Evolutionary conservation across 305 asterid genomes (phyloP).

Genomic region (Rubia peregrina): DNA sequence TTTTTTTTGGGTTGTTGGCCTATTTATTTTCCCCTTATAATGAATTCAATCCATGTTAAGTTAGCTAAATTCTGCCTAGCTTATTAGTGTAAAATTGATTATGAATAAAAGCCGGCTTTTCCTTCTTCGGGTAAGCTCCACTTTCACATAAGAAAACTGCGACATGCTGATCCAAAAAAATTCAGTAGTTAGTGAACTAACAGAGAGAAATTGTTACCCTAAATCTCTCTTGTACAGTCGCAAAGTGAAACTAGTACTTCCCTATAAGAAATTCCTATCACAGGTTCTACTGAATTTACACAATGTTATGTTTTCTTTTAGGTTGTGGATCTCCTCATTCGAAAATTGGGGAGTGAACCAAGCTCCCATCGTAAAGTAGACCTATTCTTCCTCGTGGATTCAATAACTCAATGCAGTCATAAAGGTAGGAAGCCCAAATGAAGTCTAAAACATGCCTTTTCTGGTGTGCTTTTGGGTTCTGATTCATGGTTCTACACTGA

Average conservation of each 20-base stretch:
- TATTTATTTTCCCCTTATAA: neutral
- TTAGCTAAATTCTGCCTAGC: neutral
- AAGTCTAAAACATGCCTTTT: neutral
- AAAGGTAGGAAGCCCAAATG: conserved; percentile 45
- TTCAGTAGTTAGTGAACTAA: neutral
- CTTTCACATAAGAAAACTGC: neutral
- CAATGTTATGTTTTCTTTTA: conserved; percentile 16
- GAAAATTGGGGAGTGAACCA: conserved; percentile 66
- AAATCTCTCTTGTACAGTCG: neutral
- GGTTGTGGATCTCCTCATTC: conserved; percentile 91
- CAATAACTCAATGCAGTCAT: conserved; percentile 91
- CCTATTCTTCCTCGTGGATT: conserved; percentile 84
- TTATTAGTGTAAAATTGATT: neutral
- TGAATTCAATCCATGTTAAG: neutral
- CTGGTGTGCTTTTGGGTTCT: neutral
- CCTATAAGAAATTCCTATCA: neutral
- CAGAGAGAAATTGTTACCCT: neutral
- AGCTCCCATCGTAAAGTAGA: conserved; percentile 81
- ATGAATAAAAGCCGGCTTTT: neutral
- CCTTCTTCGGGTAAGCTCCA: neutral
- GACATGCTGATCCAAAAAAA: neutral
- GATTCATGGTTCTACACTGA: neutral
- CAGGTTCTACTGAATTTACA: neutral
- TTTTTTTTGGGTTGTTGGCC: neutral
- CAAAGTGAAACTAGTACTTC: neutral